Evolutionary conservation across 805 yeast species (phyloP), one percentile per base, ranked within the genome.

Genomic region (Barnettozyma siamensis): DNA sequence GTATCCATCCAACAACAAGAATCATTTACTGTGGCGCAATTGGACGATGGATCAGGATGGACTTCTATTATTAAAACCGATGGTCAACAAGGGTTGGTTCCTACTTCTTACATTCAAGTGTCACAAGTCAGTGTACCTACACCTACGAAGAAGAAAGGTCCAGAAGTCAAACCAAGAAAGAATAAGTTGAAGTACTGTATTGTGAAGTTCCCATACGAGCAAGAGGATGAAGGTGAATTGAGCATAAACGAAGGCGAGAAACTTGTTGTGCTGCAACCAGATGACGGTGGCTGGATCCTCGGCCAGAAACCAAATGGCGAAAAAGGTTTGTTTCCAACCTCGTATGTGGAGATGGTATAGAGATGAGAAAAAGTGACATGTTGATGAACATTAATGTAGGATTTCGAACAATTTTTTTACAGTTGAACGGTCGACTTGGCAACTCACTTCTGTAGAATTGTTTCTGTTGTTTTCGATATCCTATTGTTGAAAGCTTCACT

Each of bases 241-340:
- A 71, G 75, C 17, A 76, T 93, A 17, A 53, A 49, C 7, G 80
- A 74, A 0, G 96, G 96, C 2, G 97, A 91, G 47, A 70, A 69
- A 41, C 75, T 93, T 16, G 70, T 73, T 10, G 72, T 93, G 11
- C 54, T 84, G 1, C 80, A 73, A 23, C 86, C 79, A 38, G 84
- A 82, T 39, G 85, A 83, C 49, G 89, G 88, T 9, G 99, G 99
- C 0, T 93, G 99, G 99, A 89, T 97, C 2, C 84, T 80, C 50
- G 98, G 97, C 11, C 91, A 85, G 57, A 44, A 47, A 7, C 44
- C 83, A 7, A 67, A 77, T 47, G 93, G 91, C 0, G 48, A 46
- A 7, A 66, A 64, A 16, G 95, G 95, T 1, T 58, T 83, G 41
- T 80, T 86, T 61, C 98, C 98, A 6, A 80, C 93, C 0, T 69